Evolutionary conservation across 257 asterid genomes (phyloP).

Genomic region (Primulina tabacum): DNA sequence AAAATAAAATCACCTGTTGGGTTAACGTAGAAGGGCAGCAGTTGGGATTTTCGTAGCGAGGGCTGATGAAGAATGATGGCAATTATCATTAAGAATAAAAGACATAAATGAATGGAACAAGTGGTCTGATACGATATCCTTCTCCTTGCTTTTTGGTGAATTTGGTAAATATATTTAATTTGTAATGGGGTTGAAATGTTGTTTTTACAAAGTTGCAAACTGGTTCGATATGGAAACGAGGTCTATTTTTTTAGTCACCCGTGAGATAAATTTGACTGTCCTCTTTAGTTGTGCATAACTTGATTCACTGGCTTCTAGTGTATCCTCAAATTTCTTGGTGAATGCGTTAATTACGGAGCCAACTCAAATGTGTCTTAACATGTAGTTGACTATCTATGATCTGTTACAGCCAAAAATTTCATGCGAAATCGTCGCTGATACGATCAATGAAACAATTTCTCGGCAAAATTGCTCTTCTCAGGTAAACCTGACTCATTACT

Average conservation of each 20-base stretch:
- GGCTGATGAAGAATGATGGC: neutral
- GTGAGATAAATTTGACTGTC: neutral
- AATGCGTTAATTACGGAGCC: neutral
- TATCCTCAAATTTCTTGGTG: neutral
- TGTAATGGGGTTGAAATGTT: neutral
- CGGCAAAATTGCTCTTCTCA: neutral
- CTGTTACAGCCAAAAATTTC: neutral
- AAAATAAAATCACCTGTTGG: neutral
- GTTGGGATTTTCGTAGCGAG: neutral
- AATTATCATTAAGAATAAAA: neutral
- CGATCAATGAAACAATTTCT: neutral
- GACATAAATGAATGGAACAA: neutral
- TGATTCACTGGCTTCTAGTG: neutral
- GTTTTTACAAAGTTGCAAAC: neutral
- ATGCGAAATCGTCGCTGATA: neutral
- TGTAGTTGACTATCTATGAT: neutral
- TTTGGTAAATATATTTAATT: neutral
- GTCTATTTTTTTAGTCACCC: too few relatives aligned
- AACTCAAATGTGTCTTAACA: neutral
- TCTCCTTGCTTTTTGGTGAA: neutral
- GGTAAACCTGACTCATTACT: neutral
- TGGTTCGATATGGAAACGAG: neutral
- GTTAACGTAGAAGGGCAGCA: too few relatives aligned
- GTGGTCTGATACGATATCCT: neutral
- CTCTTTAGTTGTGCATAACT: neutral